phyloP scores from a whole-genome alignment of 768 basidiomycete species.

The Mycena amicta region DNA sequence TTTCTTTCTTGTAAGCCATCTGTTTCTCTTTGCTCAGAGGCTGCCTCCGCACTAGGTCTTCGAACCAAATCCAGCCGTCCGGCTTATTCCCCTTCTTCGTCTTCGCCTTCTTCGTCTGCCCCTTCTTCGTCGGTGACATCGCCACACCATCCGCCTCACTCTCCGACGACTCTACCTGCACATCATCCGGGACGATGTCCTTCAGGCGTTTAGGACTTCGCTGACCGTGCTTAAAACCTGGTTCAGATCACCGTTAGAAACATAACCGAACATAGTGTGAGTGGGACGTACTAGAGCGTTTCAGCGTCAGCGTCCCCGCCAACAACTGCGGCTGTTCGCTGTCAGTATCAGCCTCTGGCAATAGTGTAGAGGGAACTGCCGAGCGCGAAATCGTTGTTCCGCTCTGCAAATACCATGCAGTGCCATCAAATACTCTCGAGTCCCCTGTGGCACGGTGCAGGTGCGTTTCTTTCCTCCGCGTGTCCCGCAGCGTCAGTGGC shows the following conservation, averaged over 20 bases:
- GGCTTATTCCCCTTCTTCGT: slow-evolving; percentile 3
- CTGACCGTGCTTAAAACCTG: neutral
- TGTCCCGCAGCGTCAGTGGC: slow-evolving; percentile 5
- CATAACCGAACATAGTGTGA: neutral
- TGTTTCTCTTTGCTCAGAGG: neutral
- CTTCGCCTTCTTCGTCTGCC: slow-evolving; percentile 1
- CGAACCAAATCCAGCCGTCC: slow-evolving; percentile 16
- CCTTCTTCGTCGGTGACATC: slow-evolving; percentile 1
- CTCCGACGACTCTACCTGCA: neutral
- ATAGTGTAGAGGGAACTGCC: neutral
- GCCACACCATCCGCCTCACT: neutral
- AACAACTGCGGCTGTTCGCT: neutral
- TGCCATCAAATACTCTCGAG: slow-evolving; percentile 9
- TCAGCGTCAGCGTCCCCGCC: slow-evolving; percentile 6
- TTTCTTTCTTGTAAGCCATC: slow-evolving; percentile 9
- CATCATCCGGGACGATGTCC: neutral
- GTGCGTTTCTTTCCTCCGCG: slow-evolving; percentile 9
- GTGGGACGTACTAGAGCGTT: no score
- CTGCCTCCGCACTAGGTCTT: neutral
- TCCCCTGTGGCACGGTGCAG: slow-evolving; percentile 12
- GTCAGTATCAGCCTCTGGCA: neutral
- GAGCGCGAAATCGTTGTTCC: neutral
- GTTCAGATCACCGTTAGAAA: neutral
- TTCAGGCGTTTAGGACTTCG: slow-evolving; percentile 3
- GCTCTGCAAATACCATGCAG: slow-evolving; percentile 12